Base-by-base conservation (phyloP, 345 rosid genomes). In the Excoecaria agallocha region DNA sequence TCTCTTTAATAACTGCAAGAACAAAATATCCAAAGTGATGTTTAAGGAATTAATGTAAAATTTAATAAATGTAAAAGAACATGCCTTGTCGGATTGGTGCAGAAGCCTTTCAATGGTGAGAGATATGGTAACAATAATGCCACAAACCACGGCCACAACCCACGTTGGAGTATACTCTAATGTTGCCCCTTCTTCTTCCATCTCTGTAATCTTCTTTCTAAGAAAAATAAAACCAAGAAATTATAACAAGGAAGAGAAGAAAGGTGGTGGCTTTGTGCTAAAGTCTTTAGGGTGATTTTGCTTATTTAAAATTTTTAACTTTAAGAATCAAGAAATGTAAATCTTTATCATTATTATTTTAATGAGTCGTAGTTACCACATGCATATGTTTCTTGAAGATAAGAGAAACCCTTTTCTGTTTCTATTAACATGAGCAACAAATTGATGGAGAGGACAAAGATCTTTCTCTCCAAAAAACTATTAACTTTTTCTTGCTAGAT, bases 141-240 rank as follows among this genome's bases (percentile, higher is more conserved):
- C 51, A 88, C 97, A 92, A 74, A 94, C 97, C 5, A 80, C 82
- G 19, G 98, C 93, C 9, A 94, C 89, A 19, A 93, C 89, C 98
- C 98, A 91, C 7, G 96, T 93, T 12, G 98, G 94, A 2, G 96
- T 91, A 43, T 81, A 80, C 86, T 92, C 96, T 56, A 94, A 83
- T 6, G 84, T 79, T 37, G 84, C 78, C 43, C 90, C 94, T 76
- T 79, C 93, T 77, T 66, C 96, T 0, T 85, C 84, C 97, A 89
- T 74, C 12, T 50, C 22, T 38, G 11, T 13, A 30, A 30, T 30
- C n/a, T n/a, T n/a, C n/a, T n/a, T n/a, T n/a, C n/a, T n/a, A n/a
- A n/a, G n/a, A n/a, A n/a, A n/a, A n/a, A n/a, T n/a, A n/a, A n/a
- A n/a, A n/a, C n/a, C 30, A 30, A 30, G 30, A 30, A 30, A 30